Evolutionary conservation across 225 moss, liverwort and hornwort species (phyloP).

Genomic region (Marchantia polymorpha): DNA sequence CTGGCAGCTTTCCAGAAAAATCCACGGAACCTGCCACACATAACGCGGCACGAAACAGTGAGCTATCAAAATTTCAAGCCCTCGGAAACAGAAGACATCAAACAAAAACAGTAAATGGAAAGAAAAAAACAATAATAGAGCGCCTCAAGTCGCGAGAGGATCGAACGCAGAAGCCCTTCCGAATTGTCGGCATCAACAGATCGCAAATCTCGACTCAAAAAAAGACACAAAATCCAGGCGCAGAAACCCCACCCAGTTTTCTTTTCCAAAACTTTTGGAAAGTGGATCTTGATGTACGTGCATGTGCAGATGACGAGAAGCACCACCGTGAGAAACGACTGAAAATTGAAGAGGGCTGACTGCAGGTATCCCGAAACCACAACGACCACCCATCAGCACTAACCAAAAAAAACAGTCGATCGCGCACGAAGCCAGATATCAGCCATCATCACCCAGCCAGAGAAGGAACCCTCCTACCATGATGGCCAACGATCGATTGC

Average conservation of each 20-base stretch:
- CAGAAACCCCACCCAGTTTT: conserved; percentile 68
- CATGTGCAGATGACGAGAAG: conserved; percentile 97
- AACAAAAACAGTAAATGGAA: background rate
- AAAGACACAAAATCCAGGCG: background rate
- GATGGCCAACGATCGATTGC: too few species aligned
- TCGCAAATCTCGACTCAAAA: background rate
- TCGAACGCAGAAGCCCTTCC: background rate
- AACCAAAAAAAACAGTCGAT: too few species aligned
- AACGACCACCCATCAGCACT: too few species aligned
- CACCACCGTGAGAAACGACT: conserved; percentile 96
- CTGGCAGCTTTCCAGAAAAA: conserved; percentile 99
- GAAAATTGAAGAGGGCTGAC: conserved; percentile 96
- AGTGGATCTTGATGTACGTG: conserved; percentile 89
- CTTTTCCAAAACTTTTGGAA: conserved; percentile 74
- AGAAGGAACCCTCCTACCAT: too few species aligned
- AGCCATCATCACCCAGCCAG: too few species aligned
- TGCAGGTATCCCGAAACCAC: conserved; percentile 28
- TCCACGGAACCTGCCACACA: conserved; percentile 68
- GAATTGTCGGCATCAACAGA: background rate
- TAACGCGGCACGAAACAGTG: background rate
- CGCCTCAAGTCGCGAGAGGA: background rate
- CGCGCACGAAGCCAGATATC: too few species aligned
- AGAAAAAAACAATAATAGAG: background rate
- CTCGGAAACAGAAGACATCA: background rate
- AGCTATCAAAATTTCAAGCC: background rate